Percentiles rank a stretch among this genome's conserved stretches.
Conservation (phyloP, 805 yeast genomes). For the Groenewaldozyma tartarivorans region DNA sequence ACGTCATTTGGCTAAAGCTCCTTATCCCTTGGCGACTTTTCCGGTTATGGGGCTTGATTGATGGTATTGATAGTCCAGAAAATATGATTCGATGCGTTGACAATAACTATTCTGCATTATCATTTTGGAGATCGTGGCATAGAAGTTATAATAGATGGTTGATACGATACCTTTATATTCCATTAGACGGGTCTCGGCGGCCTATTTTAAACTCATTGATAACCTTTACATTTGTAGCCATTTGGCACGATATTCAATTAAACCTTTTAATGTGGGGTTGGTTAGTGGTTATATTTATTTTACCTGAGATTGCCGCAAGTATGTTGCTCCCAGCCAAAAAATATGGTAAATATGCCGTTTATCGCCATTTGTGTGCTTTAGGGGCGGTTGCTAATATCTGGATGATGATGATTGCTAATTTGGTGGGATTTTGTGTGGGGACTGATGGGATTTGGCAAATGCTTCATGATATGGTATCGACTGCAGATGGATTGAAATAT, state of each 20-base stretch:
- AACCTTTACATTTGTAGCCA: constrained; percentile 90
- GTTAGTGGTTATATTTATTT: constrained; percentile 74
- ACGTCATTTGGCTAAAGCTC: constrained; percentile 85
- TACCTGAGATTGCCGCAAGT: constrained; percentile 75
- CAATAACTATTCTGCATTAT: constrained; percentile 82
- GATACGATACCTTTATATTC: constrained; percentile 78
- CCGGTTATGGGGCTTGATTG: constrained; percentile 86
- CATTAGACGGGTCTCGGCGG: constrained; percentile 73
- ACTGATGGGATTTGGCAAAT: constrained; percentile 68
- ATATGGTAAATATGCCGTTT: constrained; percentile 51
- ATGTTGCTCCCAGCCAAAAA: constrained; percentile 26
- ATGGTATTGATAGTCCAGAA: constrained; percentile 93
- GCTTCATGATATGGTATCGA: constrained; percentile 60
- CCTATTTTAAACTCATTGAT: constrained; percentile 69
- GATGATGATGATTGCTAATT: constrained; percentile 96
- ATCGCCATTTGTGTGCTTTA: constrained; percentile 67
- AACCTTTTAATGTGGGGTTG: constrained; percentile 91
- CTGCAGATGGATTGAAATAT: constrained; percentile 50
- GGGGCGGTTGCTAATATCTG: constrained; percentile 89
- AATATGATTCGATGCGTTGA: constrained; percentile 95
- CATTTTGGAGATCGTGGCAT: constrained; percentile 99
- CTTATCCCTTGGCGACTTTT: constrained; percentile 94
- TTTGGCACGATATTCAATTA: constrained; percentile 96
- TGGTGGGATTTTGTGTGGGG: constrained; percentile 92
- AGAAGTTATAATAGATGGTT: constrained; percentile 88